phyloP scores from a whole-genome alignment of 495 filamentous ascomycete genomes.

The Daldinia loculata region DNA sequence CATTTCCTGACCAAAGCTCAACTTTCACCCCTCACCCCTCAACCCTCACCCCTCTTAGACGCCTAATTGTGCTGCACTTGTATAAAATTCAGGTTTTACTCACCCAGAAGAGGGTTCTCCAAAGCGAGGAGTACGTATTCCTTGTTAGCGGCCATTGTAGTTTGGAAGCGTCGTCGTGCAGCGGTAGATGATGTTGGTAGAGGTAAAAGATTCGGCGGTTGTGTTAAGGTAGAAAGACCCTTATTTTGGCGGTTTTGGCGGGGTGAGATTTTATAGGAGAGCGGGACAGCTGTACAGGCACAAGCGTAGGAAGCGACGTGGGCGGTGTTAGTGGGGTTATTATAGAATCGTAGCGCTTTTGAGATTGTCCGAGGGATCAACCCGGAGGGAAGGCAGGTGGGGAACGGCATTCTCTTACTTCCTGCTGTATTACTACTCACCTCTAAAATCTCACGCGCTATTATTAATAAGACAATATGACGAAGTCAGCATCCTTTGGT shows the following conservation, averaged over 20 bases:
- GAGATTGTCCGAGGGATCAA: slow-evolving; percentile 44
- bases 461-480: not conserved
- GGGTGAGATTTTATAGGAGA: slow-evolving; percentile 43
- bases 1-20: not conserved
- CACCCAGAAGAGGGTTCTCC: slow-evolving; percentile 96
- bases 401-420: slow-evolving; percentile 30
- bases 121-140: slow-evolving; percentile 87
- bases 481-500: not conserved
- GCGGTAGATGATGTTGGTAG: not conserved
- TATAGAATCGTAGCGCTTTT: slow-evolving; percentile 33
- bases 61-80: slow-evolving; percentile 24
- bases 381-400: slow-evolving; percentile 29
- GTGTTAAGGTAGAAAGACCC: slow-evolving; percentile 17
- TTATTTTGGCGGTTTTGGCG: slow-evolving; percentile 42
- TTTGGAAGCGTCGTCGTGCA: slow-evolving; percentile 20
- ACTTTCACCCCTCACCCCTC: not conserved
- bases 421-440: not conserved
- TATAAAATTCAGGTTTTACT: slow-evolving; percentile 43
- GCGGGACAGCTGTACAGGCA: slow-evolving; percentile 15
- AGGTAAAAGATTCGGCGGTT: slow-evolving; percentile 8
- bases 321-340: slow-evolving; percentile 32
- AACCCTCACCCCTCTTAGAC: not conserved
- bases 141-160: slow-evolving; percentile 73
- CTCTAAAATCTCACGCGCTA: not conserved
- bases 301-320: slow-evolving; percentile 10